These are phyloP conservation scores for Nakataea oryzae DNA, from an alignment of 2,329 filamentous ascomycete species.

Conservation along the genomic window DNA sequence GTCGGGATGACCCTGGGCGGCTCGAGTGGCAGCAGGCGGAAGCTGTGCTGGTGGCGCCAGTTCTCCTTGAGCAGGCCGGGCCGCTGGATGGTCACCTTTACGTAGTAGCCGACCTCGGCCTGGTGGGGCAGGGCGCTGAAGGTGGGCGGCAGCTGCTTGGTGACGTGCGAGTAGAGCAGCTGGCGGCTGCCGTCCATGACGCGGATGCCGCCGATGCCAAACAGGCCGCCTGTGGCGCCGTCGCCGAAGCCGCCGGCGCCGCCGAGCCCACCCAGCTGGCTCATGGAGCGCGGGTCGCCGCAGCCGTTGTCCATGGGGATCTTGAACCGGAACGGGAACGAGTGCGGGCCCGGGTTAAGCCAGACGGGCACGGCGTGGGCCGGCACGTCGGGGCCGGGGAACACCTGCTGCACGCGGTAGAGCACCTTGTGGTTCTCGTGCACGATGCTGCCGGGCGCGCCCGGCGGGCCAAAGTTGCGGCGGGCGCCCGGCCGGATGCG, in stretches of 20 bases:
- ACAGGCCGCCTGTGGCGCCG: slow-evolving; percentile 27
- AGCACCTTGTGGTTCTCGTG: slow-evolving; percentile 62
- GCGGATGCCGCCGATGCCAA: slow-evolving; percentile 41
- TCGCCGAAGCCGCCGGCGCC: slow-evolving; percentile 41
- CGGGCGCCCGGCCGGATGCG: slow-evolving; percentile 20
- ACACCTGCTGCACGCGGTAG: slow-evolving; percentile 65
- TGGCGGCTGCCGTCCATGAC: slow-evolving; percentile 55
- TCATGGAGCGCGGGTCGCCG: slow-evolving; percentile 40
- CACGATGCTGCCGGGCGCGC: slow-evolving; percentile 26
- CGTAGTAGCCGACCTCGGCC: slow-evolving; percentile 85
- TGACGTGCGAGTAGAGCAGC: slow-evolving; percentile 60
- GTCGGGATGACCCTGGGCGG: slow-evolving; percentile 60
- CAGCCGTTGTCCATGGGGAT: slow-evolving; percentile 69
- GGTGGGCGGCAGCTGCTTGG: slow-evolving; percentile 78
- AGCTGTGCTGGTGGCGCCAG: slow-evolving; percentile 55
- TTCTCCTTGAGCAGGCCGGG: slow-evolving; percentile 87
- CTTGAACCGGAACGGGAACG: slow-evolving; percentile 72
- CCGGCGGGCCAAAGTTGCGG: slow-evolving; percentile 6
- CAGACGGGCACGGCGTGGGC: slow-evolving; percentile 32
- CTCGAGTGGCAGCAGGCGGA: slow-evolving; percentile 90
- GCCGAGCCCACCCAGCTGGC: slow-evolving; percentile 40
- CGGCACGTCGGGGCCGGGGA: slow-evolving; percentile 44
- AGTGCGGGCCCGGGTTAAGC: slow-evolving; percentile 58
- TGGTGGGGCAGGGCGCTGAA: slow-evolving; percentile 77
- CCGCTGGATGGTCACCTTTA: slow-evolving; percentile 91